These are phyloP conservation scores for Fraxinus baroniana DNA, from an alignment of 305 asterid species.

Conservation along the genomic window DNA sequence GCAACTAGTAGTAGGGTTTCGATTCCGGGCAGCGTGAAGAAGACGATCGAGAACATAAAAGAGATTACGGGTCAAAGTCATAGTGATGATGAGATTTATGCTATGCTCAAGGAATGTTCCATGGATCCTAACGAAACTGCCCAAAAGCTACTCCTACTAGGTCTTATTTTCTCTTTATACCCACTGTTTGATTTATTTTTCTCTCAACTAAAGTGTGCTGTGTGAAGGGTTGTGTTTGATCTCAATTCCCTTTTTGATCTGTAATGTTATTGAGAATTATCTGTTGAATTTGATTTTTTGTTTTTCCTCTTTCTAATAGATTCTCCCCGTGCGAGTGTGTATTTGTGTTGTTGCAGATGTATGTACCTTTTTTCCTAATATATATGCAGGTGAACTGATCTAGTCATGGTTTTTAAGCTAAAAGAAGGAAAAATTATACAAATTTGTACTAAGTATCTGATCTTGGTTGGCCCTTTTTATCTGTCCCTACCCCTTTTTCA, in stretches of 20 bases:
- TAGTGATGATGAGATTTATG: constrained; percentile 86
- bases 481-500: neutral
- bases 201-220: neutral
- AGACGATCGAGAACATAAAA: constrained; percentile 74
- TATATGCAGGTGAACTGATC: constrained; percentile 6
- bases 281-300: constrained; percentile 28
- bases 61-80: constrained; percentile 83
- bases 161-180: constrained; percentile 26
- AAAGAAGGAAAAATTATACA: neutral
- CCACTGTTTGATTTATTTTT: neutral
- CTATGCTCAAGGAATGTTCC: constrained; percentile 84
- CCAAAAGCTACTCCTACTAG: constrained; percentile 80
- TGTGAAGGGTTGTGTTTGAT: constrained; percentile 23
- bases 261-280: constrained; percentile 14
- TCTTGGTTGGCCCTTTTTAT: neutral
- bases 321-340: neutral
- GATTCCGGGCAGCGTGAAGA: constrained; percentile 68
- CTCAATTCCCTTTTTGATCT: constrained; percentile 40
- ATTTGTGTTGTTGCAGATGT: neutral
- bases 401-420: neutral
- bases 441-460: neutral
- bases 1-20: constrained; percentile 44
- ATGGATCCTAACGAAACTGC: constrained; percentile 97
- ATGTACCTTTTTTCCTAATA: neutral
- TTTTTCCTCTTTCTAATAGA: neutral